Percentiles rank a stretch among this genome's conserved stretches.
Conservation (phyloP, 2,329 filamentous ascomycete genomes). For the Daldinia sp. region DNA sequence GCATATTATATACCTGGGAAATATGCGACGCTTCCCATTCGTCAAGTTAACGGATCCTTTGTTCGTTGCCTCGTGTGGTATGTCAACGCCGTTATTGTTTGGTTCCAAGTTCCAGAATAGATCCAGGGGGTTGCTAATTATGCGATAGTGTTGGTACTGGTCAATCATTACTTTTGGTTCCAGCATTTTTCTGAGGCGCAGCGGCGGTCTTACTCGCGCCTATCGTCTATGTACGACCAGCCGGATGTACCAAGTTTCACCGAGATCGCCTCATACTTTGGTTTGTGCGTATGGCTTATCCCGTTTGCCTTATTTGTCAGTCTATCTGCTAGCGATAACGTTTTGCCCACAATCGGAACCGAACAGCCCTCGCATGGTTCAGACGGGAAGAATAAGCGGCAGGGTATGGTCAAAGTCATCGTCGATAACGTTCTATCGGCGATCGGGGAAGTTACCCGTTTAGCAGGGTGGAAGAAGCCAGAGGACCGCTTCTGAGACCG, state of each 20-base stretch:
- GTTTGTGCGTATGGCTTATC: conserved; percentile 94
- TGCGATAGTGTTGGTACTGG: conserved; percentile 76
- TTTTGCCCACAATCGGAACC: conserved; percentile 89
- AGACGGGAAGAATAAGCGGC: conserved; percentile 60
- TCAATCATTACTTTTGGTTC: conserved; percentile 98
- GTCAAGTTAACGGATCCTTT: conserved; percentile 89
- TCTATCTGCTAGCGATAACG: conserved; percentile 91
- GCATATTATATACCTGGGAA: conserved; percentile 87
- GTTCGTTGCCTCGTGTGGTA: conserved; percentile 84
- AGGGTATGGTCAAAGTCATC: conserved; percentile 72
- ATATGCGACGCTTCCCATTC: conserved; percentile 76
- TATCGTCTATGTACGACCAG: conserved; percentile 69
- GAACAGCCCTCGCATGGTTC: conserved; percentile 63
- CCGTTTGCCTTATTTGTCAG: conserved; percentile 96
- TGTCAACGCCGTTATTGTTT: conserved; percentile 41
- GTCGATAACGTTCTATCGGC: conserved; percentile 65
- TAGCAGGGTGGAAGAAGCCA: conserved; percentile 53
- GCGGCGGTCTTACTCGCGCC: conserved; percentile 63
- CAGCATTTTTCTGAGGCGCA: conserved; percentile 80
- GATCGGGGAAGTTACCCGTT: conserved; percentile 56
- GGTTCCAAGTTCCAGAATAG: not conserved
- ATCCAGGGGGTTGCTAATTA: conserved; percentile 32
- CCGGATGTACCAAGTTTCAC: conserved; percentile 80
- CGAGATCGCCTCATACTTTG: conserved; percentile 95
- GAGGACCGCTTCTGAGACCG: conserved; percentile 49